Conservation (phyloP, 768 basidiomycete genomes). For the Lyophyllum atratum region DNA sequence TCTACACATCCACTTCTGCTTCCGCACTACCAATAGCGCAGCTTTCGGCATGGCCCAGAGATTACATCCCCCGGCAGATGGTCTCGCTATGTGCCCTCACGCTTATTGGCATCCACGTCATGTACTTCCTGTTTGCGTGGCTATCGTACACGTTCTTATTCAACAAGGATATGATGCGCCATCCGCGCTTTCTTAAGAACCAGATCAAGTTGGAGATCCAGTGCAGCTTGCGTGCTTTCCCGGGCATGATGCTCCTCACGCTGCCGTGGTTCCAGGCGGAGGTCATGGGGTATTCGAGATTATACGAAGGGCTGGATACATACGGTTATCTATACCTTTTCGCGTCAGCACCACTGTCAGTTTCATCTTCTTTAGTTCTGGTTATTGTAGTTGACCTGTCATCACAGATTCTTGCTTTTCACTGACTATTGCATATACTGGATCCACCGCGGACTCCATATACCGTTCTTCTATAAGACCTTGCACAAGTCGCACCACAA, state of each 20-base stretch:
- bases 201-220: constrained; percentile 84
- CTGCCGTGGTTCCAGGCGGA: constrained; percentile 95
- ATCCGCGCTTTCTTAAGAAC: constrained; percentile 90
- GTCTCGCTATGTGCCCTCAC: constrained; percentile 74
- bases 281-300: constrained; percentile 76
- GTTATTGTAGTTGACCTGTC: neutral
- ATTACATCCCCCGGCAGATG: constrained; percentile 78
- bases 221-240: constrained; percentile 74
- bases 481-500: constrained; percentile 99
- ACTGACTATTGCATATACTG: constrained; percentile 97
- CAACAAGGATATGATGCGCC: constrained; percentile 93
- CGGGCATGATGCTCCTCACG: constrained; percentile 79
- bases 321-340: constrained; percentile 78
- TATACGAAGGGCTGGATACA: constrained; percentile 79
- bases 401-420: constrained; percentile 69
- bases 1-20: constrained; percentile 25
- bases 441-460: constrained; percentile 91
- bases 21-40: constrained; percentile 29
- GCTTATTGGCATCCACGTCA: constrained; percentile 73
- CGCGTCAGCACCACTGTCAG: constrained; percentile 70
- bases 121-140: constrained; percentile 90
- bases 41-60: constrained; percentile 82
- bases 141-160: constrained; percentile 86
- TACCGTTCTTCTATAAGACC: constrained; percentile 83
- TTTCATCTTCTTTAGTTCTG: constrained; percentile 9